Evolutionary conservation across 805 yeast genomes (phyloP), one percentile per base, ranked within the genome.

Genomic region (Monosporozyma solicola): DNA sequence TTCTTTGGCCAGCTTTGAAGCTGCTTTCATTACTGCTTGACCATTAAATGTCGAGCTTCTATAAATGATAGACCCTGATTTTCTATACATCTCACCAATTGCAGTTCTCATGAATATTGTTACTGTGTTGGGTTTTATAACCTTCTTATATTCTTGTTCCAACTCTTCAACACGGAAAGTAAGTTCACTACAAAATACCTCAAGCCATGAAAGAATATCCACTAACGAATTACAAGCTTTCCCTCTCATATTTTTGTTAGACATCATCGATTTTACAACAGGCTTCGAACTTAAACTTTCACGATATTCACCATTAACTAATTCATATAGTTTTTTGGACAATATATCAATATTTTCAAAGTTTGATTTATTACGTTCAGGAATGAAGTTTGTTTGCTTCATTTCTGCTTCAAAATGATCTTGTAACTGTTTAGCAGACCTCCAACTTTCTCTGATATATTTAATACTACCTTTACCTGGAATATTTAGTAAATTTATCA

Each of bases 241-340:
- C 0, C 80, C 77, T 49, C 83, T 69, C 66, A 92, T 84, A 63
- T 90, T 88, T 64, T 94, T 94, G 49, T 83, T 83, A 0, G 97
- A 85, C 69, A 83, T 83, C 98, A 94, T 92, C 0, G 95, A 83
- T 64, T 90, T 88, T 8, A 87, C 74, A 27, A 82, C 80, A 0
- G 82, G 78, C 48, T 85, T 74, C 11, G 79, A 73, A 8, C 75
- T 74, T 5, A 94, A 70, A 24, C 82, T 83, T n/a, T 73, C 73
- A 41, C 70, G 59, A 54, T 74, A 74, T 9, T 73, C 68, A 0
- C 98, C 98, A 32, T 90, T 71, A 0, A 84, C 83, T 25, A 89
- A 63, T 13, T 79, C 70, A 62, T 74, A 83, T 2, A 94, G 62
- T 56, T 78, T 79, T 9, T 69, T 69, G 0, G 88, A 85, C 22